These are phyloP conservation scores for Hypoxylon crocopeplum DNA, from an alignment of 495 filamentous ascomycete species.

Conservation along the genomic window DNA sequence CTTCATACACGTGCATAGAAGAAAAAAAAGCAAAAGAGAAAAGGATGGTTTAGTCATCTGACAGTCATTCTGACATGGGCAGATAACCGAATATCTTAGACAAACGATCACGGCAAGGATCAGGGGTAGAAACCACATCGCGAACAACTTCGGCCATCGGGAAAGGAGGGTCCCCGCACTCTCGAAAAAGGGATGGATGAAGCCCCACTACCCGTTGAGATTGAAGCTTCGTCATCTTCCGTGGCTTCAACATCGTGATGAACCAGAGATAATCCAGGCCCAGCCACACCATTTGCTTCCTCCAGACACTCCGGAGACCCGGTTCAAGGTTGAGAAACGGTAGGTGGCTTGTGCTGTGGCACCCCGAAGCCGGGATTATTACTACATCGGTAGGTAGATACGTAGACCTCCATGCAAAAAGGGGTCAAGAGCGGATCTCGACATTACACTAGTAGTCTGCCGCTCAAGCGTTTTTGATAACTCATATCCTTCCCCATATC, in stretches of 20 bases:
- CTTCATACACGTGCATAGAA: slow-evolving; percentile 1
- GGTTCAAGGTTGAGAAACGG: slow-evolving; percentile 1
- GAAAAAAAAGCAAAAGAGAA: slow-evolving; percentile 8
- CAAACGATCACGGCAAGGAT: slow-evolving; percentile 33
- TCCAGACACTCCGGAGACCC: slow-evolving; percentile 8
- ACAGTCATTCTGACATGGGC: slow-evolving; percentile 25
- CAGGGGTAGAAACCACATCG: slow-evolving; percentile 30
- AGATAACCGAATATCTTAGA: slow-evolving; percentile 36
- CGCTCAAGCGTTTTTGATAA: too few species aligned
- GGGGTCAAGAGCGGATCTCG: too few species aligned
- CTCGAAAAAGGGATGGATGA: slow-evolving; percentile 20
- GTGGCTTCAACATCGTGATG: slow-evolving; percentile 9
- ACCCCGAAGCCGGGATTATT: slow-evolving; percentile 1
- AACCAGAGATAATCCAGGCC: slow-evolving; percentile 7
- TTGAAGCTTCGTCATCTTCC: slow-evolving; percentile 1
- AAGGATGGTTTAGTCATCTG: slow-evolving; percentile 21
- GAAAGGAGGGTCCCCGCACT: slow-evolving; percentile 28
- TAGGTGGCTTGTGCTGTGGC: slow-evolving; percentile 7
- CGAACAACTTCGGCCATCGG: slow-evolving; percentile 18
- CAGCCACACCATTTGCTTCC: slow-evolving; percentile 15
- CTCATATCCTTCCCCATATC: too few species aligned
- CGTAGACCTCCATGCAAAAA: too few species aligned
- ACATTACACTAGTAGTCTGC: too few species aligned
- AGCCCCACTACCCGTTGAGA: slow-evolving; percentile 22
- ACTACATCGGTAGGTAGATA: too few species aligned